These are phyloP conservation scores for Chlorella vulgaris DNA, from an alignment of 139 green algal species.

Conservation along the genomic window DNA sequence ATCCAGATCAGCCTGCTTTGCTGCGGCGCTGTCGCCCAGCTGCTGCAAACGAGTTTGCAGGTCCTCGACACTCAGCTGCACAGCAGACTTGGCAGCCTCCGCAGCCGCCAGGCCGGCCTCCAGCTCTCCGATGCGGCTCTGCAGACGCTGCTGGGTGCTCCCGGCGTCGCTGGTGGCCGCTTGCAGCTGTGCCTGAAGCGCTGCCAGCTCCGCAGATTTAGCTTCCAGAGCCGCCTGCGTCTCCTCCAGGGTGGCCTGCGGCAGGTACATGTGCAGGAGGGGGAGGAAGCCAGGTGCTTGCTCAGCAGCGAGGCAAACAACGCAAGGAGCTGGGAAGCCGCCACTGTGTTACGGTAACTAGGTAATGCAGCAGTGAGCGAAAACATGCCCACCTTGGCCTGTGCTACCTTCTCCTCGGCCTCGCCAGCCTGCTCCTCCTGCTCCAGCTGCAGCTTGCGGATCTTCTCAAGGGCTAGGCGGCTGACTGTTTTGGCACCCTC, in stretches of 20 bases:
- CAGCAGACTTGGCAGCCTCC: background rate
- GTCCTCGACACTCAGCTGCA: background rate
- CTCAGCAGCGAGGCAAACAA: background rate
- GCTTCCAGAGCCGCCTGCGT: background rate
- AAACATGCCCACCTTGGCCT: background rate
- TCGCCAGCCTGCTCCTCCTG: background rate
- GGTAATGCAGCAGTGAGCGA: background rate
- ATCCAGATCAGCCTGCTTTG: constrained; percentile 18
- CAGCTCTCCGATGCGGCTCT: background rate
- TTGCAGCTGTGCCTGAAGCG: constrained; percentile 1
- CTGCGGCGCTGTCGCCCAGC: background rate
- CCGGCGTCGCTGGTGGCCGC: background rate
- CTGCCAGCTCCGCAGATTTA: constrained; percentile 27
- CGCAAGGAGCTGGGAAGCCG: background rate
- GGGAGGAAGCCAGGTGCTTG: background rate
- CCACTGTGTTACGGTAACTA: background rate
- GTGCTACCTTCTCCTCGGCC: background rate
- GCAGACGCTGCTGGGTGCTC: background rate
- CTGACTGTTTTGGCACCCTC: constrained; percentile 30
- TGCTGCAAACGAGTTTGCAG: constrained; percentile 3
- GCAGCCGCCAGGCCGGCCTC: constrained; percentile 1
- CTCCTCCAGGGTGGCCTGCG: background rate
- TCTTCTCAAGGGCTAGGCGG: constrained; percentile 14
- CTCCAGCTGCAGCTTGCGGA: constrained; percentile 12
- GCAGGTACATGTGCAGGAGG: too few species aligned